Evolutionary conservation across 2,329 filamentous ascomycete species (phyloP), one percentile per base, ranked within the genome.

Genomic region (Colletotrichum tropicale): DNA sequence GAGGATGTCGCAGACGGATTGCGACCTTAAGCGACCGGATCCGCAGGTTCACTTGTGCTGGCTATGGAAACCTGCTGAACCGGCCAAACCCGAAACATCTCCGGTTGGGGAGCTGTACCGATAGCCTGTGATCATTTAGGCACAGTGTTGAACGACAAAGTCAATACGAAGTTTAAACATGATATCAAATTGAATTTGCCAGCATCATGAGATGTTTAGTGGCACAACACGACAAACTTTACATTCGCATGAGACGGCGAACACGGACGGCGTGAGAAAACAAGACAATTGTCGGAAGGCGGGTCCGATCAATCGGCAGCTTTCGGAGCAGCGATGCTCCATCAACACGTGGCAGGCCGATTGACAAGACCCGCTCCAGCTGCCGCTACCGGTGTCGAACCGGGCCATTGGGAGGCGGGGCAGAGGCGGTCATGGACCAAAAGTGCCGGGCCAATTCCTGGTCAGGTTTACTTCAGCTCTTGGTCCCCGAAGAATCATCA

Each of bases 281-380:
- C 12, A 6, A 26, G 13, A 21, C n/a, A 36, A n/a, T 7, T 24
- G 13, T 64, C 34, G 34, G 61, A 64, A 26, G 61, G 21, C 61
- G 34, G 61, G 34, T 13, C 61, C 61, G 61, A 64, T 6, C 4
- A 64, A 64, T 64, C 69, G 72, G 62, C 52, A 43, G 68, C 12
- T 61, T 43, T 55, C 68, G 68, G 72, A 62, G 55, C 30, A 48
- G 61, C 61, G 21, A 71, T 61, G 72, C 55, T 66, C 72, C 69
- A 55, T 52, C 61, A 16, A 67, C 72, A 75, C 61, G 61, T 75
- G 72, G 69, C 69, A 55, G 62, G 34, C 69, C 69, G 65, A 21
- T 36, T 55, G 28, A 55, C 36, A 24, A n/a, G 72, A 52, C 62
- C 68, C 68, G 61, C 71, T 74, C 10, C 12, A 71, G 58, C 15